Evolutionary conservation across 2,329 filamentous ascomycete species (phyloP).

Genomic region (Ophiosphaerella narmari): DNA sequence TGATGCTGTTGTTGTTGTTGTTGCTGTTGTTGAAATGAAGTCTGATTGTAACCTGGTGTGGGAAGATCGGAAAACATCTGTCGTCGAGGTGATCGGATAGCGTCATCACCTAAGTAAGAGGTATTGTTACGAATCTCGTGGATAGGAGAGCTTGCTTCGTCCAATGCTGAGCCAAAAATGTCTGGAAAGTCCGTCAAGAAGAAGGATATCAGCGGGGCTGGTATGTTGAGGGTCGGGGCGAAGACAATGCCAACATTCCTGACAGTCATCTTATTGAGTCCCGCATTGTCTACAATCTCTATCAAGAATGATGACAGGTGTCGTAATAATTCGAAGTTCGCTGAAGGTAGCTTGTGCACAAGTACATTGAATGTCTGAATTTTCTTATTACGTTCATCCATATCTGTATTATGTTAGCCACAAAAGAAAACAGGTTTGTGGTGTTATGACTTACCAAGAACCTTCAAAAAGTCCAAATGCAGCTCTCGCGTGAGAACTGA

Average conservation of each 20-base stretch:
- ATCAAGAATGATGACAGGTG: slow-evolving; percentile 88
- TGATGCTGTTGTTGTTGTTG: slow-evolving; percentile 4
- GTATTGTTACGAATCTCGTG: slow-evolving; percentile 53
- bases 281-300: slow-evolving; percentile 86
- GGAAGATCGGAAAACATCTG: slow-evolving; percentile 71
- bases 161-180: slow-evolving; percentile 78
- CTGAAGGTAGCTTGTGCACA: slow-evolving; percentile 76
- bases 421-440: background rate
- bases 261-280: slow-evolving; percentile 96
- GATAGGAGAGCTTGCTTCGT: slow-evolving; percentile 53
- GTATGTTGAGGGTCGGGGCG: slow-evolving; percentile 94
- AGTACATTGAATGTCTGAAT: slow-evolving; percentile 75
- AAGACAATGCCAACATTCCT: slow-evolving; percentile 97
- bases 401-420: slow-evolving; percentile 58
- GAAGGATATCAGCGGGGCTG: slow-evolving; percentile 89
- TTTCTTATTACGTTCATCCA: slow-evolving; percentile 76
- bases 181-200: slow-evolving; percentile 88
- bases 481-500: slow-evolving; percentile 91
- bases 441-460: slow-evolving; percentile 63
- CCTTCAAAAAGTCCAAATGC: slow-evolving; percentile 83
- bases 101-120: slow-evolving; percentile 56
- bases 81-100: slow-evolving; percentile 66
- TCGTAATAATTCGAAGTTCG: slow-evolving; percentile 80
- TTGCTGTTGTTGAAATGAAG: slow-evolving; percentile 49
- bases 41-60: slow-evolving; percentile 66